Evolutionary conservation across 305 asterid genomes (phyloP).

Genomic region (Lippia alba): DNA sequence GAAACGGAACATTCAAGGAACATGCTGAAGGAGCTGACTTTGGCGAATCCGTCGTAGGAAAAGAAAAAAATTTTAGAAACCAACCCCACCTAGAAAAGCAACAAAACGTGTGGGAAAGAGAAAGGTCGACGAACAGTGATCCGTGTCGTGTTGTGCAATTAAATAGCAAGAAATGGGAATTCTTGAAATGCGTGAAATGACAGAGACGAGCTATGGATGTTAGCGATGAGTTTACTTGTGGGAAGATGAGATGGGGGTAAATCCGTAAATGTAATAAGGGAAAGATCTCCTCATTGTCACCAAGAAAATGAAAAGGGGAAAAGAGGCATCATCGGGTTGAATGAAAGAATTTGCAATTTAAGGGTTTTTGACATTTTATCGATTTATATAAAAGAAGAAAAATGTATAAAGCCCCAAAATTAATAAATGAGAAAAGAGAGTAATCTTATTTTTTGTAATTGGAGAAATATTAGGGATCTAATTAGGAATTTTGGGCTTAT

Average conservation of each 20-base stretch:
- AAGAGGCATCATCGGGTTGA: too few relatives aligned
- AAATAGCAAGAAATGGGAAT: slow-evolving; percentile 1
- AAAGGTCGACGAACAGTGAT: slow-evolving; percentile 7
- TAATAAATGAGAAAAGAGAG: too few relatives aligned
- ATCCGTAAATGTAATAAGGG: too few relatives aligned
- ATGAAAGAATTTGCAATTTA: too few relatives aligned
- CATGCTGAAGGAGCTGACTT: slow-evolving; percentile 31
- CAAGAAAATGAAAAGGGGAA: too few relatives aligned
- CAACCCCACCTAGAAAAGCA: slow-evolving; percentile 44
- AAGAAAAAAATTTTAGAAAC: slow-evolving; percentile 34
- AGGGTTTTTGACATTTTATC: too few relatives aligned
- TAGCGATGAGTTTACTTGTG: not conserved
- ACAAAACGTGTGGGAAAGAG: slow-evolving; percentile 25
- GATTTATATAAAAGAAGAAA: too few relatives aligned
- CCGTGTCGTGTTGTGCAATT: slow-evolving; percentile 28
- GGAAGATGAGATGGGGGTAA: not conserved
- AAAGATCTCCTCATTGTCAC: too few relatives aligned
- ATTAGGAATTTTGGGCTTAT: too few relatives aligned
- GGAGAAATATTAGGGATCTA: too few relatives aligned
- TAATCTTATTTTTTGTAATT: too few relatives aligned
- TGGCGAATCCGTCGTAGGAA: slow-evolving; percentile 44
- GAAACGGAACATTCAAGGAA: slow-evolving; percentile 17
- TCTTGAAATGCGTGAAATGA: slow-evolving; percentile 5
- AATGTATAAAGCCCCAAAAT: too few relatives aligned
- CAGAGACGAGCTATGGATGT: not conserved